These are phyloP conservation scores for Inga leiocalycina DNA, from an alignment of 306 rosid genomes.

Conservation along the genomic window DNA sequence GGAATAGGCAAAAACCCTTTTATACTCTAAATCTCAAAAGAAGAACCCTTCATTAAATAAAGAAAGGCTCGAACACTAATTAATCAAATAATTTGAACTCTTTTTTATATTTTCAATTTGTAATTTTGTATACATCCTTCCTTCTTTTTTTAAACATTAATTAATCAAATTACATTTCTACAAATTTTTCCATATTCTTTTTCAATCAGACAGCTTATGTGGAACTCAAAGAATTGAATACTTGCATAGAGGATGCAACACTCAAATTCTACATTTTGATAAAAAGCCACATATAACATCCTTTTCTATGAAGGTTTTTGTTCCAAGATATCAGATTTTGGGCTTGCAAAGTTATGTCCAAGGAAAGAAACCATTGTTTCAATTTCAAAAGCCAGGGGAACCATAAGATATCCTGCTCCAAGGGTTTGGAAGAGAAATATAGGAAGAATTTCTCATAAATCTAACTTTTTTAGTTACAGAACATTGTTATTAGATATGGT, in stretches of 20 bases:
- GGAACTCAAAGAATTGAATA: slow-evolving; percentile 33
- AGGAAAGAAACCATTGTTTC: slow-evolving; percentile 39
- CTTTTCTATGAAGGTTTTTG: slow-evolving; percentile 34
- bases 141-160: too few species aligned
- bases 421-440: slow-evolving; percentile 6
- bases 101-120: too few species aligned
- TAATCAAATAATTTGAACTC: too few species aligned
- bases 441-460: slow-evolving; percentile 27
- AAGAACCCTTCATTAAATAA: too few species aligned
- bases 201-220: too few species aligned
- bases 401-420: slow-evolving; percentile 23
- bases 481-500: not conserved
- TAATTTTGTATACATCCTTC: too few species aligned
- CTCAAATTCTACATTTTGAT: slow-evolving; percentile 37
- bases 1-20: too few species aligned
- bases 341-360: slow-evolving; percentile 35
- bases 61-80: too few species aligned
- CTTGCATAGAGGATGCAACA: slow-evolving; percentile 38
- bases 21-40: too few species aligned
- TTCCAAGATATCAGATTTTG: slow-evolving; percentile 37
- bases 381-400: slow-evolving; percentile 30
- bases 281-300: slow-evolving; percentile 40
- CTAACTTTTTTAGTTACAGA: slow-evolving; percentile 28
- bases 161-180: too few species aligned
- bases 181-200: too few species aligned